Percentiles rank a stretch among this genome's conserved stretches.
Conservation (phyloP, 371 early-diverging fungal species). For the Actinomortierella ambigua region DNA sequence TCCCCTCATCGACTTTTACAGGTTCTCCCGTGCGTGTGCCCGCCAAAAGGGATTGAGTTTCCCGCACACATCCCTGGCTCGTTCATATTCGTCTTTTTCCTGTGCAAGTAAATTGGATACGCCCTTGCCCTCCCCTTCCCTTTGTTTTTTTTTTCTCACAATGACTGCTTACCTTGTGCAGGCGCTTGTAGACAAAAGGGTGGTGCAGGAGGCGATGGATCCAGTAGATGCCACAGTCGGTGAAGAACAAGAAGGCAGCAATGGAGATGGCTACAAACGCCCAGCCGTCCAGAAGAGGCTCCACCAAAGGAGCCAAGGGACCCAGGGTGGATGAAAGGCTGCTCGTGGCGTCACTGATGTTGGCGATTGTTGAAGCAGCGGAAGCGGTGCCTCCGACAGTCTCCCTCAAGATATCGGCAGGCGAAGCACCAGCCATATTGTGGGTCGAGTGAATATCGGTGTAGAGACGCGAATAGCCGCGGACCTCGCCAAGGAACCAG, state of each 20-base stretch:
- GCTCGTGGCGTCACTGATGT: not conserved
- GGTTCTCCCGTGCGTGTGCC: not conserved
- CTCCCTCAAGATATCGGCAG: conserved; percentile 4
- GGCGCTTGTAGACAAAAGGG: conserved; percentile 79
- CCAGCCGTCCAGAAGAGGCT: conserved; percentile 60
- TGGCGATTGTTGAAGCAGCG: not conserved
- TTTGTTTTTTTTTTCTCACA: not conserved
- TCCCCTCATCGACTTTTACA: not conserved
- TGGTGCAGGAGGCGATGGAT: conserved; percentile 92
- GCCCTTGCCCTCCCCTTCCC: not conserved
- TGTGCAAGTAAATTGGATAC: conserved; percentile 1
- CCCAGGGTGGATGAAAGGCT: conserved; percentile 13
- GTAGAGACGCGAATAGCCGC: conserved; percentile 86
- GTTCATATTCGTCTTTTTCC: not conserved
- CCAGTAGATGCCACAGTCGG: conserved; percentile 94
- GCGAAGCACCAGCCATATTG: conserved; percentile 10
- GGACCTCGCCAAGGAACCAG: conserved; percentile 88
- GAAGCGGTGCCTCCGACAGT: conserved; percentile 23
- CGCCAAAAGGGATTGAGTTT: not conserved
- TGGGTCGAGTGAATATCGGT: conserved; percentile 54
- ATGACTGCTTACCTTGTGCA: conserved; percentile 86
- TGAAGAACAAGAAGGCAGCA: conserved; percentile 83
- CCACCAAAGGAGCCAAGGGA: conserved; percentile 21
- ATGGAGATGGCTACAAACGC: conserved; percentile 68
- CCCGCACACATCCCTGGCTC: not conserved